Evolutionary conservation across 768 basidiomycete species (phyloP).

Genomic region (Leccinum aurantiacum): DNA sequence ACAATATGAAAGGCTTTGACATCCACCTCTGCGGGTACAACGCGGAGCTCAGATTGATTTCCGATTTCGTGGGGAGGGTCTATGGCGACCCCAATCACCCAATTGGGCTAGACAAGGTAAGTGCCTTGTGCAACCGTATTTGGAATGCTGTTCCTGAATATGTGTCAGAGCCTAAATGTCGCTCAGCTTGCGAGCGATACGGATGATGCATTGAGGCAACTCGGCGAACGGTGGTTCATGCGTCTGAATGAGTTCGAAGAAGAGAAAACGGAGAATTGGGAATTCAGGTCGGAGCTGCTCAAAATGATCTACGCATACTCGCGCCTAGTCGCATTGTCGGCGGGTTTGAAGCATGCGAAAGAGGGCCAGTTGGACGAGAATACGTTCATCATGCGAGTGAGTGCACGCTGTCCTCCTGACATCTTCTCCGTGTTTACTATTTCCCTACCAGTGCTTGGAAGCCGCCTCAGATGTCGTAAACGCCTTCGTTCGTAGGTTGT

Average conservation of each 20-base stretch:
- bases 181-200: slow-evolving; percentile 62
- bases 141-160: slow-evolving; percentile 4
- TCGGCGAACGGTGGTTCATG: slow-evolving; percentile 58
- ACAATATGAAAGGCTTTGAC: slow-evolving; percentile 73
- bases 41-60: slow-evolving; percentile 65
- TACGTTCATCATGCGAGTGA: slow-evolving; percentile 62
- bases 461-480: slow-evolving; percentile 68
- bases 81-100: slow-evolving; percentile 74
- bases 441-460: slow-evolving; percentile 51
- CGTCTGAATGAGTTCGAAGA: slow-evolving; percentile 50
- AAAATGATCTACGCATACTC: slow-evolving; percentile 66
- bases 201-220: slow-evolving; percentile 63
- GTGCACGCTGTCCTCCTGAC: slow-evolving; percentile 26
- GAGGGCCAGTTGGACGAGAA: slow-evolving; percentile 55
- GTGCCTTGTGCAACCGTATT: background rate
- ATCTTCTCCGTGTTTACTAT: background rate
- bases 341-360: slow-evolving; percentile 77
- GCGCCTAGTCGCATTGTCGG: slow-evolving; percentile 67
- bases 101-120: slow-evolving; percentile 73
- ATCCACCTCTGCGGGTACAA: slow-evolving; percentile 81
- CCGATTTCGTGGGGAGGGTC: slow-evolving; percentile 58
- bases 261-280: slow-evolving; percentile 49
- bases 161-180: slow-evolving; percentile 56
- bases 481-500: slow-evolving; percentile 56
- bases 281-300: slow-evolving; percentile 61